Conservation (phyloP, 768 basidiomycete genomes). For the Amyloporia xantha region DNA sequence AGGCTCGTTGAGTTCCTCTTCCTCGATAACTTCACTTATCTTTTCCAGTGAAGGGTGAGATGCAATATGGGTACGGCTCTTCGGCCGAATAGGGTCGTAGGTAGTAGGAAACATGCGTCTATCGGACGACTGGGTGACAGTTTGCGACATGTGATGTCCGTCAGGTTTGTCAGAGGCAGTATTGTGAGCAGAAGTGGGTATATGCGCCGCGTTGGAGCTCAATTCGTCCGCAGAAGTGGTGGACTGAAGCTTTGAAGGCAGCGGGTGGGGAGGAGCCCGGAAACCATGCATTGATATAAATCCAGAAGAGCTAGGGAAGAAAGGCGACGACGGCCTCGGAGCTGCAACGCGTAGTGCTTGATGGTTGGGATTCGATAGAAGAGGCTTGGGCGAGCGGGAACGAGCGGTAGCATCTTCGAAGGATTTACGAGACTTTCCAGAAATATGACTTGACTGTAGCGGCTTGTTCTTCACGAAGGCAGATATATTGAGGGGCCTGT, state of each 20-base stretch:
- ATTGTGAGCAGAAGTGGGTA: constrained; percentile 4
- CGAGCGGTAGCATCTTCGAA: constrained; percentile 9
- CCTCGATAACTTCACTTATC: constrained; percentile 14
- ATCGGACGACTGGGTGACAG: background rate
- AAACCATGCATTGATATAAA: constrained; percentile 5
- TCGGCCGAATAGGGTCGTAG: background rate
- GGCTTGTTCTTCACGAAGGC: constrained; percentile 10
- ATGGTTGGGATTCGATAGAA: constrained; percentile 3
- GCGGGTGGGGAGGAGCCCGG: constrained; percentile 7
- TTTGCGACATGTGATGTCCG: background rate
- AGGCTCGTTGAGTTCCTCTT: constrained; percentile 1
- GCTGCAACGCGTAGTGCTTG: constrained; percentile 4
- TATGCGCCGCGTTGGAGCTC: constrained; percentile 21
- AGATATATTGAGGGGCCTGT: constrained; percentile 23
- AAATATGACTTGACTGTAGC: background rate
- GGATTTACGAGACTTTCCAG: constrained; percentile 8
- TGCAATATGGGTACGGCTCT: constrained; percentile 3
- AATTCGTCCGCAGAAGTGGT: constrained; percentile 10
- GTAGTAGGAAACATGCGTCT: background rate
- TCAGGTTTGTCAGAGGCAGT: background rate
- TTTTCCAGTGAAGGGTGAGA: constrained; percentile 18
- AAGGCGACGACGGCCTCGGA: constrained; percentile 15
- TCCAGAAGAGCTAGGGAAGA: constrained; percentile 8
- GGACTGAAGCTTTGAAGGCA: constrained; percentile 2
- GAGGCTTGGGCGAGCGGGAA: constrained; percentile 9